Percentiles rank a stretch among this genome's conserved stretches.
Conservation (phyloP, 129 eudicot species). For the Dittrichia graveolens region DNA sequence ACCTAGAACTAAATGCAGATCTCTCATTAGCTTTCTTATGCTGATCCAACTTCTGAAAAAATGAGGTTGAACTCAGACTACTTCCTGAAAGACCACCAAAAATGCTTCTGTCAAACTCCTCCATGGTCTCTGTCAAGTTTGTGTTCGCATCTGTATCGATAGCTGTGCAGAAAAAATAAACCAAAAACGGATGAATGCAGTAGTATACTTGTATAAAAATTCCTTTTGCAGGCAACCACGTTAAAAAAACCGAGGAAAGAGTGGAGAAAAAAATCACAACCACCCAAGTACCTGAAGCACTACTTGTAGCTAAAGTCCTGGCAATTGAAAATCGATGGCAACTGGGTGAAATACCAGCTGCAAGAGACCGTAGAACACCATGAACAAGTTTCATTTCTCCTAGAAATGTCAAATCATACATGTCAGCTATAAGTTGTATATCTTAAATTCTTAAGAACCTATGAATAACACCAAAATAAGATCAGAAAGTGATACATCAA, state of each 20-base stretch:
- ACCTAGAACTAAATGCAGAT: constrained; percentile 31
- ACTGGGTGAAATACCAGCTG: constrained; percentile 25
- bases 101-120: constrained; percentile 44
- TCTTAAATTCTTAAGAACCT: background rate
- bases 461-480: background rate
- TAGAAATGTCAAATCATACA: constrained; percentile 1
- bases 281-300: constrained; percentile 39
- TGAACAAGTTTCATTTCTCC: constrained; percentile 42
- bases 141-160: constrained; percentile 20
- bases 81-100: constrained; percentile 28
- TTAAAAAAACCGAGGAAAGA: background rate
- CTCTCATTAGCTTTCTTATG: constrained; percentile 33
- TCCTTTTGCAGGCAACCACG: background rate
- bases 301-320: constrained; percentile 35
- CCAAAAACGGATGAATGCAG: background rate
- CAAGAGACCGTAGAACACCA: constrained; percentile 37
- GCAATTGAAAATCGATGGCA: constrained; percentile 20
- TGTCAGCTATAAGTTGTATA: constrained; percentile 5
- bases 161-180: constrained; percentile 29
- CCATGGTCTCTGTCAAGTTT: constrained; percentile 44
- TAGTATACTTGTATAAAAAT: background rate
- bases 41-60: constrained; percentile 49
- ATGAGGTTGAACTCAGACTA: constrained; percentile 30
- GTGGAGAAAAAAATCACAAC: background rate
- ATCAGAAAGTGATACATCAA: background rate